A percentile compares a stretch with the other conserved stretches of the same genome.
Evolutionary conservation across 805 yeast species (phyloP).

Genomic region (Yarrowia porcina): DNA sequence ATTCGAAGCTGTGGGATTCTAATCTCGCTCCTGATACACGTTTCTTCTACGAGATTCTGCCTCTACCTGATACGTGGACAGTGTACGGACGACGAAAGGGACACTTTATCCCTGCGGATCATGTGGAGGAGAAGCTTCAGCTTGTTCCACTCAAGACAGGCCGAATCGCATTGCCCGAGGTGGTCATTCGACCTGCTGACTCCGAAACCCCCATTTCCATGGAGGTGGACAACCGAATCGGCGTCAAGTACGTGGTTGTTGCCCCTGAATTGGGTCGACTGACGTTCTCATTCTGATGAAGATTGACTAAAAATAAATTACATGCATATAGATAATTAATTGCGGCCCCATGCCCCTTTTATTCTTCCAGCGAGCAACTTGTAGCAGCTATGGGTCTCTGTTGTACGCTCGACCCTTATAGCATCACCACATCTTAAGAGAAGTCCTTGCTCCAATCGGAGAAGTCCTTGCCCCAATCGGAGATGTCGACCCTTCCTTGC

Average conservation of each 20-base stretch:
- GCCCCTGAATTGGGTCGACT: constrained; percentile 66
- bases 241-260: constrained; percentile 64
- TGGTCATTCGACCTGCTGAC: constrained; percentile 45
- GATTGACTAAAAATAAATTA: background rate
- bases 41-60: constrained; percentile 49
- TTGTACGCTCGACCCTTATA: too few relatives aligned
- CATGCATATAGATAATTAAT: constrained; percentile 21
- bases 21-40: constrained; percentile 30
- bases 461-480: background rate
- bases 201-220: constrained; percentile 36
- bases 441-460: too few relatives aligned
- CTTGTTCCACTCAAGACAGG: constrained; percentile 79
- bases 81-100: constrained; percentile 67
- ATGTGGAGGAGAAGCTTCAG: constrained; percentile 31
- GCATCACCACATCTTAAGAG: too few relatives aligned
- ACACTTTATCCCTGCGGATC: constrained; percentile 42
- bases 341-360: background rate
- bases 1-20: constrained; percentile 23
- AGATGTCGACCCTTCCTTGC: background rate
- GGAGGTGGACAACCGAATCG: constrained; percentile 66
- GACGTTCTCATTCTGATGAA: constrained; percentile 53
- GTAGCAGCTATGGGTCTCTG: background rate
- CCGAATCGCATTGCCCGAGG: constrained; percentile 60
- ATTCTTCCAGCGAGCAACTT: background rate
- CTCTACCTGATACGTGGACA: constrained; percentile 70